phyloP scores from a whole-genome alignment of 257 asterid genomes.

The Voacanga thouarsii region DNA sequence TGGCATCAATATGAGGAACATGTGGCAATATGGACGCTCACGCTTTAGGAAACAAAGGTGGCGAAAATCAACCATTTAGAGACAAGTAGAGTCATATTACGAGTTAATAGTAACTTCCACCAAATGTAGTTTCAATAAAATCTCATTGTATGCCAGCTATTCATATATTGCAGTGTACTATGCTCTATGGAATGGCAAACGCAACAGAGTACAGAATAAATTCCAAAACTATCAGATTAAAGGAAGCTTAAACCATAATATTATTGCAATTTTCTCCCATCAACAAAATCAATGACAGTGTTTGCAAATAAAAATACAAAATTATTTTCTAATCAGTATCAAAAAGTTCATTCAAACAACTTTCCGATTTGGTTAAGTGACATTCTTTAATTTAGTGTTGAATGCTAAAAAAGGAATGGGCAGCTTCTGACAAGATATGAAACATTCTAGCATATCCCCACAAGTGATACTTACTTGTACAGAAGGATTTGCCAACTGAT shows the following conservation, averaged over 20 bases:
- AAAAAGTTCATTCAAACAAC: background rate
- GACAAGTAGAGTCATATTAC: background rate
- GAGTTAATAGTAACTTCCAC: background rate
- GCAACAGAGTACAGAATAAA: background rate
- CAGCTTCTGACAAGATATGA: background rate
- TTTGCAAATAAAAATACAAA: background rate
- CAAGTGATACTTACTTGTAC: background rate
- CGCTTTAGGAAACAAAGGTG: background rate
- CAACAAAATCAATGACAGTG: background rate
- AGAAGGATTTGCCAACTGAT: background rate
- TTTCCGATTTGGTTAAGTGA: background rate
- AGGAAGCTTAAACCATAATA: background rate
- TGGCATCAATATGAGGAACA: background rate
- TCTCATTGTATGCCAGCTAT: background rate
- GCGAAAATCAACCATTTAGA: background rate
- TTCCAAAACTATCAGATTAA: too few species aligned
- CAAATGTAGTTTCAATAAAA: too few species aligned
- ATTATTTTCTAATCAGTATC: background rate
- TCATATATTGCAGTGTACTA: background rate
- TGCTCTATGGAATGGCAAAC: background rate
- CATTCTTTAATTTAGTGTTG: background rate
- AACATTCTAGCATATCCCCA: background rate
- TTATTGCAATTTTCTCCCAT: background rate
- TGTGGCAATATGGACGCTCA: background rate
- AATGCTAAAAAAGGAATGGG: background rate